Percentiles rank a stretch among this genome's conserved stretches.
Conservation (phyloP, 148 eudicot genomes). For the Fagopyrum homotropicum region DNA sequence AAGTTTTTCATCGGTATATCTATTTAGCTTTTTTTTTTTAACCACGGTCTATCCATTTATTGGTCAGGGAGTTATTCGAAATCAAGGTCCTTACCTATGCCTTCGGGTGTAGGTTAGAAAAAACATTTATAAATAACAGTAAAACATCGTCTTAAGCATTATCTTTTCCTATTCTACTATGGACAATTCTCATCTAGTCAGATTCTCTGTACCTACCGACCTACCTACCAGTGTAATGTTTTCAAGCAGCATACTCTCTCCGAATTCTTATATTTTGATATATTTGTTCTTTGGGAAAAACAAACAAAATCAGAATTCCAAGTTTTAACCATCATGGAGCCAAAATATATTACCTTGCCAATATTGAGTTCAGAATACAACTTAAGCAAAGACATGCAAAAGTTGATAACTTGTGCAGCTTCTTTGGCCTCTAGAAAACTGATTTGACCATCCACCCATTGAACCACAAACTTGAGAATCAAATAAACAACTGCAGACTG, state of each 20-base stretch:
- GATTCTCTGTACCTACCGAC: not conserved
- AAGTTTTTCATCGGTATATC: too few species aligned
- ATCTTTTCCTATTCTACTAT: not conserved
- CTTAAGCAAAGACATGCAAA: conserved; percentile 87
- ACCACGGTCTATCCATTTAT: too few species aligned
- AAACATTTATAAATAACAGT: too few species aligned
- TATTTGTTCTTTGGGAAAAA: not conserved
- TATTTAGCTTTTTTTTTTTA: too few species aligned
- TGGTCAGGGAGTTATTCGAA: too few species aligned
- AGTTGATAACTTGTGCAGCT: conserved; percentile 63
- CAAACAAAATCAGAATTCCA: not conserved
- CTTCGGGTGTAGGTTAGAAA: too few species aligned
- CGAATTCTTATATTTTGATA: not conserved
- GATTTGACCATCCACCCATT: conserved; percentile 96
- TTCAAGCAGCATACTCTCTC: not conserved
- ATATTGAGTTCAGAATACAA: conserved; percentile 89
- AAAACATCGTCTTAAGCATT: too few species aligned
- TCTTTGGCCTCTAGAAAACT: conserved; percentile 85
- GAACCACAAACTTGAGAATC: conserved; percentile 79
- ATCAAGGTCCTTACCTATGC: too few species aligned
- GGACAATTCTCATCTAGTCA: not conserved
- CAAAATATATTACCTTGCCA: conserved; percentile 56
- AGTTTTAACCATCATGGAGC: not conserved
- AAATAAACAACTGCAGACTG: conserved; percentile 87
- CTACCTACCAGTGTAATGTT: not conserved